These are phyloP conservation scores for Salix udensis DNA, from an alignment of 345 rosid genomes.

Conservation along the genomic window DNA sequence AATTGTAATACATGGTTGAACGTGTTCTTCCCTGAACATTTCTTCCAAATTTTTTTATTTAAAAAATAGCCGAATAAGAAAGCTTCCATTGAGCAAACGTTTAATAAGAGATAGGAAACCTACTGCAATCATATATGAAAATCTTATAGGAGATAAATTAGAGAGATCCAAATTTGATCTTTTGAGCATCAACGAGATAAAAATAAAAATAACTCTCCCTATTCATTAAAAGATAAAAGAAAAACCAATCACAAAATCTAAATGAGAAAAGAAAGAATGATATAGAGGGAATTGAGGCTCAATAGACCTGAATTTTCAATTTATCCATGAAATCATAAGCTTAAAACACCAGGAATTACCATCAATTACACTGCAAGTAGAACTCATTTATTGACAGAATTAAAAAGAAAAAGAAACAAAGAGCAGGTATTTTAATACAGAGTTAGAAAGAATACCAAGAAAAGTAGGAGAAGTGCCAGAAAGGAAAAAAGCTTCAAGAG, in stretches of 20 bases:
- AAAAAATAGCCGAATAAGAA: neutral
- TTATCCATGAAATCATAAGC: too few relatives aligned
- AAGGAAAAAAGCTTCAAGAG: constrained; percentile 40
- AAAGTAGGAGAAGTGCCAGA: constrained; percentile 30
- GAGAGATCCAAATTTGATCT: neutral
- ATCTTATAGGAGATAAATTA: neutral
- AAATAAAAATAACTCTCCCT: neutral
- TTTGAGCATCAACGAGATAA: neutral
- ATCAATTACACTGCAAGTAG: neutral
- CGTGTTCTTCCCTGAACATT: neutral
- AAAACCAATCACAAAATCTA: neutral
- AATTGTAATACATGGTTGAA: neutral
- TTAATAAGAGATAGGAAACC: too few relatives aligned
- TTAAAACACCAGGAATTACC: neutral
- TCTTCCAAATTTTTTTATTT: too few relatives aligned
- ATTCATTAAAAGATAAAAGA: too few relatives aligned
- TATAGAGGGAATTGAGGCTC: neutral
- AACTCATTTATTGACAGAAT: neutral
- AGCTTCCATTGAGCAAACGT: neutral
- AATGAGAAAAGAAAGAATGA: neutral
- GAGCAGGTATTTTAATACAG: neutral
- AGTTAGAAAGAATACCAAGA: constrained; percentile 33
- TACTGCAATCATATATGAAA: too few relatives aligned
- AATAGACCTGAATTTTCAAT: neutral
- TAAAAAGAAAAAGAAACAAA: neutral